Evolutionary conservation across 2,329 filamentous ascomycete species (phyloP).

Genomic region (Ceratocystis alfenasii): DNA sequence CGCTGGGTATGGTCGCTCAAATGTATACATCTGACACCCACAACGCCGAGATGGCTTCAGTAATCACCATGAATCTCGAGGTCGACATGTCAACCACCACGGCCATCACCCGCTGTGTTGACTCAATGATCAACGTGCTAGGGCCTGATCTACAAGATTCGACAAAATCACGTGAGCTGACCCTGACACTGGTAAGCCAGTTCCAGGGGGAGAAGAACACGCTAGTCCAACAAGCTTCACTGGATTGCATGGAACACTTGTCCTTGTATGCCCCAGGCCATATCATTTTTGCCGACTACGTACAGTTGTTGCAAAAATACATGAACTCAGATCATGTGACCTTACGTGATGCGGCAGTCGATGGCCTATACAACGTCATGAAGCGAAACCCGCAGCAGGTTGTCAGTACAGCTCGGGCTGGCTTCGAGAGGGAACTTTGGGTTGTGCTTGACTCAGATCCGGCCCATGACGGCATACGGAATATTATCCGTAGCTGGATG

Average conservation of each 20-base stretch:
- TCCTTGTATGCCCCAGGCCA: constrained; percentile 83
- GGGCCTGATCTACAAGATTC: constrained; percentile 91
- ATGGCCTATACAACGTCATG: constrained; percentile 90
- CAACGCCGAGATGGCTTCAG: constrained; percentile 66
- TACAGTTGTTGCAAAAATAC: constrained; percentile 67
- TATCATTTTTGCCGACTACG: constrained; percentile 73
- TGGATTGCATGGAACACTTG: constrained; percentile 79
- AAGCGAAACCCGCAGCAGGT: constrained; percentile 80
- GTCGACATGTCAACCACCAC: constrained; percentile 71
- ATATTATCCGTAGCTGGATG: constrained; percentile 86
- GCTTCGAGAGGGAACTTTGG: constrained; percentile 87
- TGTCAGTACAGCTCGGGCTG: constrained; percentile 58
- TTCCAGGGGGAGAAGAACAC: constrained; percentile 65
- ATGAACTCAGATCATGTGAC: constrained; percentile 56
- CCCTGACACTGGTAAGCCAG: constrained; percentile 72
- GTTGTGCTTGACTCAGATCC: constrained; percentile 69
- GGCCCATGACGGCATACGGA: constrained; percentile 65
- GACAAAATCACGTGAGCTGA: constrained; percentile 80
- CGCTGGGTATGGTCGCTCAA: constrained; percentile 85
- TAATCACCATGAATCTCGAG: constrained; percentile 82
- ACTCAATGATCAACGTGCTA: constrained; percentile 92
- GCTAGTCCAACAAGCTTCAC: constrained; percentile 60
- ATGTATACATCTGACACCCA: constrained; percentile 87
- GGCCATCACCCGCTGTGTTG: constrained; percentile 75
- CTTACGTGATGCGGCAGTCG: constrained; percentile 68